A percentile compares a stretch with the other conserved stretches of the same genome.
Conservation (phyloP, 306 rosid genomes). For the Oemleria cerasiformis region DNA sequence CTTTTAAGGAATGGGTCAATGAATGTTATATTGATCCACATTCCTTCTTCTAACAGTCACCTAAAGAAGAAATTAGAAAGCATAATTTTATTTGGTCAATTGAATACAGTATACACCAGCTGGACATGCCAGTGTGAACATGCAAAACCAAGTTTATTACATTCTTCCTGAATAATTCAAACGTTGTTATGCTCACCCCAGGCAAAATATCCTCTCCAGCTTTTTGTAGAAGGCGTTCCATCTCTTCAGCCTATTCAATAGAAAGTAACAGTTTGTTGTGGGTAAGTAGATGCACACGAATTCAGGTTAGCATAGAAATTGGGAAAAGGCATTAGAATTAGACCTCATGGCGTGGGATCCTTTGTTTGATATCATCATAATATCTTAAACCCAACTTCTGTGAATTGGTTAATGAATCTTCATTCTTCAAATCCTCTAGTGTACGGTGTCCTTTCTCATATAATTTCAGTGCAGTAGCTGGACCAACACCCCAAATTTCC, state of each 20-base stretch:
- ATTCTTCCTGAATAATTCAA: conserved; percentile 2
- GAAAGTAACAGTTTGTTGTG: conserved; percentile 13
- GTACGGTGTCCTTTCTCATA: conserved; percentile 84
- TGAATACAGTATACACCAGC: not conserved
- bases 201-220: conserved; percentile 73
- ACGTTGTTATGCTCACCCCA: conserved; percentile 53
- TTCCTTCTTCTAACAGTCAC: not conserved
- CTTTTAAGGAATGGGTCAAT: conserved; percentile 1
- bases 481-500: conserved; percentile 95
- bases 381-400: conserved; percentile 87
- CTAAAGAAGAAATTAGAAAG: not conserved
- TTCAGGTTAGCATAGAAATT: conserved; percentile 10
- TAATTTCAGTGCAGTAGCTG: conserved; percentile 83
- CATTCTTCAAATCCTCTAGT: conserved; percentile 69
- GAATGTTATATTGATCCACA: conserved; percentile 10
- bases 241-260: conserved; percentile 69
- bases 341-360: conserved; percentile 88
- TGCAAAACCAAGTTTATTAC: conserved; percentile 7
- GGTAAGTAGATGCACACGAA: not conserved
- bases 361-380: conserved; percentile 78
- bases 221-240: conserved; percentile 67
- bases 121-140: not conserved
- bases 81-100: not conserved
- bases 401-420: conserved; percentile 64
- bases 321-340: conserved; percentile 1